A percentile compares a stretch with the other conserved stretches of the same genome.
Evolutionary conservation across 2,329 filamentous ascomycete genomes (phyloP).

Genomic region (Fusarium foetens): DNA sequence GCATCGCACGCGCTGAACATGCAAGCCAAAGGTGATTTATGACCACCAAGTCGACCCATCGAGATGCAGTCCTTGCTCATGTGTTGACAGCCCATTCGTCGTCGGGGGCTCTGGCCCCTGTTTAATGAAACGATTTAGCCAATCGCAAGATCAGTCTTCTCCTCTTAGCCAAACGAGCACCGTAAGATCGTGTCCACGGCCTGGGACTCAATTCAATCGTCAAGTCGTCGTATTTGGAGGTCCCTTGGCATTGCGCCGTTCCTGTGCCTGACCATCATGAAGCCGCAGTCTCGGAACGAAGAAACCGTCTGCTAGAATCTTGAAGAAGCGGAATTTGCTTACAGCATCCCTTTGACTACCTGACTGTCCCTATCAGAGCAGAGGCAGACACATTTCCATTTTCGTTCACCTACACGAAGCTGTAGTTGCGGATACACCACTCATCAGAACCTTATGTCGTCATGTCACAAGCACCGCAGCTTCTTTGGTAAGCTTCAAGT

Average conservation of each 20-base stretch:
- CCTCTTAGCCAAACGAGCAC: conserved; percentile 7
- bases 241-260: conserved; percentile 1
- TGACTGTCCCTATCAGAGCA: neutral
- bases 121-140: conserved; percentile 18
- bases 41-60: conserved; percentile 33
- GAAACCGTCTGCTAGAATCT: neutral
- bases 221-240: conserved; percentile 8
- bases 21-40: conserved; percentile 23
- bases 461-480: conserved; percentile 17
- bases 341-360: neutral
- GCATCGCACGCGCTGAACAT: conserved; percentile 28
- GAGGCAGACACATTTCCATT: conserved; percentile 15
- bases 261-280: conserved; percentile 22
- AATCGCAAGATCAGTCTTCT: conserved; percentile 26
- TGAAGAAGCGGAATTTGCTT: neutral
- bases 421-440: conserved; percentile 22
- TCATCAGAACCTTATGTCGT: conserved; percentile 12
- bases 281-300: conserved; percentile 3
- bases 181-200: neutral
- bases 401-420: conserved; percentile 26
- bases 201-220: neutral
- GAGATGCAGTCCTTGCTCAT: conserved; percentile 34
- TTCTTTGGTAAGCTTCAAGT: conserved; percentile 20
- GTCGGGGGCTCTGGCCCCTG: conserved; percentile 19
- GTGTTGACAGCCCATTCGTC: conserved; percentile 40